Evolutionary conservation across 1,284 basidiomycete genomes (phyloP).

Genomic region (Fomitopsis betulina): DNA sequence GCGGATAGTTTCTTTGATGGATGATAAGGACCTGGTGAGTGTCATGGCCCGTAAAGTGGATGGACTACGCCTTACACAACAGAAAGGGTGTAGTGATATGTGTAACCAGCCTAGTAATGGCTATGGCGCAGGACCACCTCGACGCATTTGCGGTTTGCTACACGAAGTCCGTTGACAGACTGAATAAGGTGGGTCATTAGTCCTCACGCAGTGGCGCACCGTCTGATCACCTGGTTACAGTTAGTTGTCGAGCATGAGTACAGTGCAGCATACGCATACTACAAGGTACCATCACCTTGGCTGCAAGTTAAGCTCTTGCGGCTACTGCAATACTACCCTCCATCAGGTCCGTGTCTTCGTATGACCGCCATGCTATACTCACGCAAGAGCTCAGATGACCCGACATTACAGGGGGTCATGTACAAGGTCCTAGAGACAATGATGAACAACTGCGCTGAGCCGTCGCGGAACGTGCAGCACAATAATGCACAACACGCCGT

Average conservation of each 20-base stretch:
- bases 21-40: constrained; percentile 81
- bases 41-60: neutral
- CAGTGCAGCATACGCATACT: constrained; percentile 88
- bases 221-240: constrained; percentile 35
- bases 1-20: constrained; percentile 92
- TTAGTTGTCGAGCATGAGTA: constrained; percentile 91
- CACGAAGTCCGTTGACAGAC: constrained; percentile 88
- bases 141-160: constrained; percentile 91
- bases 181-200: constrained; percentile 65
- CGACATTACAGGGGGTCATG: constrained; percentile 71
- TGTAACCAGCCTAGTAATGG: constrained; percentile 91
- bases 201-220: neutral
- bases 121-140: constrained; percentile 90
- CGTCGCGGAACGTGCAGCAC: constrained; percentile 94
- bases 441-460: constrained; percentile 91
- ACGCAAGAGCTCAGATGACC: constrained; percentile 61
- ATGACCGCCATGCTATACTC: neutral
- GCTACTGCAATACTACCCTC: constrained; percentile 93
- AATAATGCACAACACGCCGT: constrained; percentile 98
- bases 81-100: constrained; percentile 88
- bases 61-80: neutral
- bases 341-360: constrained; percentile 37
- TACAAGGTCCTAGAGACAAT: constrained; percentile 86
- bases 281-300: constrained; percentile 98
- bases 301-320: constrained; percentile 95